Conservation (phyloP, 345 rosid species). For the Camelina neglecta region DNA sequence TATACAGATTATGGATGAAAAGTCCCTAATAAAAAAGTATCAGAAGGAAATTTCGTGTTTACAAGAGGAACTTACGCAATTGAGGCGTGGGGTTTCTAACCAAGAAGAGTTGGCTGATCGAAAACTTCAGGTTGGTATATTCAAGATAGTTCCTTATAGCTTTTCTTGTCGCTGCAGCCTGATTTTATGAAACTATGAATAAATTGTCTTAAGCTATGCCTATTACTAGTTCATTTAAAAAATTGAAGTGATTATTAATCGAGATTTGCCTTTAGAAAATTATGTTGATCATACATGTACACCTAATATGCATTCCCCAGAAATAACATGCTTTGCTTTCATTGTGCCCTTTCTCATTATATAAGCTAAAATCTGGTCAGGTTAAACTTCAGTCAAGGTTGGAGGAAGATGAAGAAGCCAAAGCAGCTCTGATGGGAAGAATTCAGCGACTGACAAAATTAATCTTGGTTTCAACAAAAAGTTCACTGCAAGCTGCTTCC, state of each 20-base stretch:
- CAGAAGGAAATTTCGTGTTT: slow-evolving; percentile 94
- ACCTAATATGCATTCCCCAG: slow-evolving; percentile 21
- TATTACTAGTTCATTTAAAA: background rate
- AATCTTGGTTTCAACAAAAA: slow-evolving; percentile 96
- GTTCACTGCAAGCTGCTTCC: slow-evolving; percentile 68
- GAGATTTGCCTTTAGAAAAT: background rate
- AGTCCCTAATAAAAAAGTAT: slow-evolving; percentile 95
- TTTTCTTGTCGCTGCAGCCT: slow-evolving; percentile 23
- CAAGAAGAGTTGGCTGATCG: slow-evolving; percentile 85
- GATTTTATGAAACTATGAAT: slow-evolving; percentile 14
- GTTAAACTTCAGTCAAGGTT: slow-evolving; percentile 95
- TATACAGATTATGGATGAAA: slow-evolving; percentile 92
- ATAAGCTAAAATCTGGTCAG: slow-evolving; percentile 88
- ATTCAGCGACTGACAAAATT: slow-evolving; percentile 96
- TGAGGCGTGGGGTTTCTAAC: slow-evolving; percentile 66
- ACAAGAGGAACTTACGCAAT: slow-evolving; percentile 86
- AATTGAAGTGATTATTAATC: background rate
- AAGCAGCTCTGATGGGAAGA: slow-evolving; percentile 99
- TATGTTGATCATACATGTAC: slow-evolving; percentile 26
- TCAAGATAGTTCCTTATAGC: slow-evolving; percentile 15
- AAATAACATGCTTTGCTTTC: slow-evolving; percentile 9
- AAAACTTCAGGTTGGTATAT: slow-evolving; percentile 72
- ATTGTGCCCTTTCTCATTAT: slow-evolving; percentile 20
- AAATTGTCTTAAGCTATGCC: slow-evolving; percentile 2
- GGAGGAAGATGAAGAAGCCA: slow-evolving; percentile 99